phyloP scores from a whole-genome alignment of 2,329 filamentous ascomycete genomes.

The Phoma sp. region DNA sequence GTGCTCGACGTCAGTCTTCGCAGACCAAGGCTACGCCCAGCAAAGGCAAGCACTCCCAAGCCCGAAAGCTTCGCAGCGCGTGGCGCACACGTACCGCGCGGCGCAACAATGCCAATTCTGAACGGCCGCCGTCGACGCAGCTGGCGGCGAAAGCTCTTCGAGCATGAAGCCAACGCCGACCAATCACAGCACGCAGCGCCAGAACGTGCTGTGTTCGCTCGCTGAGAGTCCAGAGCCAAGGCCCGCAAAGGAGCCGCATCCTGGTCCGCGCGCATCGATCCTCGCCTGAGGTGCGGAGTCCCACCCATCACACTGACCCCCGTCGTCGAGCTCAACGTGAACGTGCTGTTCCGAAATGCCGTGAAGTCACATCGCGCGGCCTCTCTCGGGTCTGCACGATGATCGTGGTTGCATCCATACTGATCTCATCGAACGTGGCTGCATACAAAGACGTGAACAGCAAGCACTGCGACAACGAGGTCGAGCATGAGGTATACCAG shows the following conservation, averaged over 20 bases:
- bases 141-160: slow-evolving; percentile 8
- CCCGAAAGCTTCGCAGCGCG: slow-evolving; percentile 17
- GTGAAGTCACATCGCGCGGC: slow-evolving; percentile 9
- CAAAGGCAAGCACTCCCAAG: slow-evolving; percentile 16
- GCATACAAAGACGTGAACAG: neutral
- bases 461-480: neutral
- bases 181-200: slow-evolving; percentile 1
- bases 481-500: neutral
- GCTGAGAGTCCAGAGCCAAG: slow-evolving; percentile 16
- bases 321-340: slow-evolving; percentile 1
- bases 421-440: neutral
- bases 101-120: neutral
- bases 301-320: neutral
- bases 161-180: neutral
- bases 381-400: slow-evolving; percentile 1
- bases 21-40: slow-evolving; percentile 15
- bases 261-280: slow-evolving; percentile 6
- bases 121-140: neutral
- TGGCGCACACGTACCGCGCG: slow-evolving; percentile 7
- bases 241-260: slow-evolving; percentile 7
- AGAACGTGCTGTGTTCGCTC: slow-evolving; percentile 19
- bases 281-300: neutral
- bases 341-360: slow-evolving; percentile 2
- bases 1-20: slow-evolving; percentile 6
- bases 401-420: neutral